Percentiles rank a stretch among this genome's conserved stretches.
These are phyloP conservation scores for Schizophyllum amplum DNA, from an alignment of 1,284 basidiomycete genomes.

Conservation along the genomic window DNA sequence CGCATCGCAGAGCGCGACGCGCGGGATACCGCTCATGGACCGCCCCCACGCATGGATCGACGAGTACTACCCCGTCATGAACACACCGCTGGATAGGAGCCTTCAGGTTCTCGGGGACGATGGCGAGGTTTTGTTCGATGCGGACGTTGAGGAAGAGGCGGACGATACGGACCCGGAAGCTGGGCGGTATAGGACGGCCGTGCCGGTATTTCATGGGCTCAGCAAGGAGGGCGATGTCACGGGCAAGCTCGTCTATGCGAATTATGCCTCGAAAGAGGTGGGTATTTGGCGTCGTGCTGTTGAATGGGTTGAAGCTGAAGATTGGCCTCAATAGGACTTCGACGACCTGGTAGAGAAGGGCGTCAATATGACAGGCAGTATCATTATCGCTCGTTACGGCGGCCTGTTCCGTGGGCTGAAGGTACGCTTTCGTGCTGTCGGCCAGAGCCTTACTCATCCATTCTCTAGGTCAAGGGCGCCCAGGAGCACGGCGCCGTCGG, in stretches of 20 bases:
- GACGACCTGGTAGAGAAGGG: constrained; percentile 33
- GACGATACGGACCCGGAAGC: constrained; percentile 46
- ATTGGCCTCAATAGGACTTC: constrained; percentile 36
- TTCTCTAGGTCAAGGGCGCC: constrained; percentile 53
- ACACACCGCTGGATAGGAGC: constrained; percentile 49
- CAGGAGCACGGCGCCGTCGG: constrained; percentile 65
- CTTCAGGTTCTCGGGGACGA: constrained; percentile 41
- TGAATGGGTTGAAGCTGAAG: neutral
- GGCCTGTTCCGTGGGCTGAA: constrained; percentile 69
- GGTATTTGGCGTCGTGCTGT: neutral
- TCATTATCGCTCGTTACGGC: constrained; percentile 72
- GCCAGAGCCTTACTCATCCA: neutral
- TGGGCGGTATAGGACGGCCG: constrained; percentile 33
- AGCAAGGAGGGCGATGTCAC: constrained; percentile 43
- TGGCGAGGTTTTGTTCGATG: constrained; percentile 45
- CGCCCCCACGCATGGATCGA: constrained; percentile 65
- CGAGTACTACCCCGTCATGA: constrained; percentile 71
- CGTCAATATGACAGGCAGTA: constrained; percentile 61
- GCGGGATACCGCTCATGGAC: constrained; percentile 34
- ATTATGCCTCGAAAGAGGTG: constrained; percentile 57
- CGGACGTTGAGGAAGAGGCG: constrained; percentile 44
- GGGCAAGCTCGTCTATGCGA: constrained; percentile 67
- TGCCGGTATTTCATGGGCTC: constrained; percentile 53
- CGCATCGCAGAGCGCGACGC: constrained; percentile 57
- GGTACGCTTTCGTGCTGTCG: constrained; percentile 20